A percentile compares a stretch with the other conserved stretches of the same genome.
Conservation (phyloP, 176 grass and related monocot genomes). For the Zea luxurians region DNA sequence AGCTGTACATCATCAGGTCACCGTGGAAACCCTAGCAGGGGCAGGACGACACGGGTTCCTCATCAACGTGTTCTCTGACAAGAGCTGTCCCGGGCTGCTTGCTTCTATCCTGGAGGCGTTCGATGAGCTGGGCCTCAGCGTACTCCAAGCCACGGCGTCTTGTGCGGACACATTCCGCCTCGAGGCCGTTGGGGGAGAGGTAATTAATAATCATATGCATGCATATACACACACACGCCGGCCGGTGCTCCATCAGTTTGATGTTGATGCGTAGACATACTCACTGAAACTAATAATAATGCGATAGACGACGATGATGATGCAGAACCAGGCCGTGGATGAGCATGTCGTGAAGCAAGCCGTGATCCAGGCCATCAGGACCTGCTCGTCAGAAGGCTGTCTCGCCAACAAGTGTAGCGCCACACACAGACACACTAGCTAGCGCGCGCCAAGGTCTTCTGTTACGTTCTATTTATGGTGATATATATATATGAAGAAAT, state of each 20-base stretch:
- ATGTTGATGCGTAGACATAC: neutral
- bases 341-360: constrained; percentile 68
- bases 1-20: too few species aligned
- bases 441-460: neutral
- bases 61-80: constrained; percentile 75
- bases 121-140: constrained; percentile 79
- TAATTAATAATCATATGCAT: neutral
- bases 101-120: constrained; percentile 73
- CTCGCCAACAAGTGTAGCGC: neutral
- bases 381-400: constrained; percentile 31
- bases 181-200: constrained; percentile 72
- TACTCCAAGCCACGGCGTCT: constrained; percentile 77
- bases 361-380: constrained; percentile 68
- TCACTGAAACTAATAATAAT: neutral
- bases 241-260: neutral
- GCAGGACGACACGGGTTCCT: constrained; percentile 81
- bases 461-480: neutral
- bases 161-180: constrained; percentile 78
- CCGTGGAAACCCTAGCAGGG: constrained; percentile 62
- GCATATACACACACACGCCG: too few species aligned
- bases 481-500: too few species aligned
- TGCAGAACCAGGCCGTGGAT: constrained; percentile 60
- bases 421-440: too few species aligned
- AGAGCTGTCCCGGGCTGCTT: constrained; percentile 72
- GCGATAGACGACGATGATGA: neutral